These are phyloP conservation scores for Polyporus arcularius DNA, from an alignment of 768 basidiomycete genomes.

Conservation along the genomic window DNA sequence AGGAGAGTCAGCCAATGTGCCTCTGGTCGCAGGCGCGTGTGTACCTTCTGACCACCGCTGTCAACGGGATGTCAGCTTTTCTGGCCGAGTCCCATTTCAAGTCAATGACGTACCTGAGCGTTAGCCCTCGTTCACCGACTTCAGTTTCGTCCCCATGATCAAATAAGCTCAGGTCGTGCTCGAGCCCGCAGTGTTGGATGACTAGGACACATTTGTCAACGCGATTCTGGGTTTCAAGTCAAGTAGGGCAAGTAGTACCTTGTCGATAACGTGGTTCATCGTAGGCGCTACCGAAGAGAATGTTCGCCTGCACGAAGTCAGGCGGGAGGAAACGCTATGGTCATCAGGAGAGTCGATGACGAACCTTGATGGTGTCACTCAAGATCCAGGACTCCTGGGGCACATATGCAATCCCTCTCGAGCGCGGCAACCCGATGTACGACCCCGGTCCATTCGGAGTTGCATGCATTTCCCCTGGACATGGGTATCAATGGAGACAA, in stretches of 20 bases:
- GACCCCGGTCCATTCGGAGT: slow-evolving; percentile 39
- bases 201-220: slow-evolving; percentile 21
- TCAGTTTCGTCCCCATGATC: slow-evolving; percentile 53
- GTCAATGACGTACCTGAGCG: slow-evolving; percentile 36
- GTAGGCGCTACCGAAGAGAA: slow-evolving; percentile 30
- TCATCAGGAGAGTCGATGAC: slow-evolving; percentile 1
- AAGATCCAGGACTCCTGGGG: slow-evolving; percentile 84
- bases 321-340: no score
- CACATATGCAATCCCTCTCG: slow-evolving; percentile 64
- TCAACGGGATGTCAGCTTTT: neutral
- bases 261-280: slow-evolving; percentile 31
- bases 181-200: slow-evolving; percentile 39
- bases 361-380: slow-evolving; percentile 71
- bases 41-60: slow-evolving; percentile 47
- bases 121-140: slow-evolving; percentile 59
- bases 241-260: slow-evolving; percentile 6
- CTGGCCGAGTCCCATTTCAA: neutral
- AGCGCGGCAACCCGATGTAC: slow-evolving; percentile 44
- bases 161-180: slow-evolving; percentile 45
- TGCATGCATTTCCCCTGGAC: slow-evolving; percentile 63
- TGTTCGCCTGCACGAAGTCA: slow-evolving; percentile 24
- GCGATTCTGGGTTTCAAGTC: no score
- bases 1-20: neutral
- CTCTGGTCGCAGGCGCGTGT: neutral
- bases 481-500: slow-evolving; percentile 24